Evolutionary conservation across 23 red algal genomes (phyloP).

Genomic region (Gracilaria gracilis): DNA sequence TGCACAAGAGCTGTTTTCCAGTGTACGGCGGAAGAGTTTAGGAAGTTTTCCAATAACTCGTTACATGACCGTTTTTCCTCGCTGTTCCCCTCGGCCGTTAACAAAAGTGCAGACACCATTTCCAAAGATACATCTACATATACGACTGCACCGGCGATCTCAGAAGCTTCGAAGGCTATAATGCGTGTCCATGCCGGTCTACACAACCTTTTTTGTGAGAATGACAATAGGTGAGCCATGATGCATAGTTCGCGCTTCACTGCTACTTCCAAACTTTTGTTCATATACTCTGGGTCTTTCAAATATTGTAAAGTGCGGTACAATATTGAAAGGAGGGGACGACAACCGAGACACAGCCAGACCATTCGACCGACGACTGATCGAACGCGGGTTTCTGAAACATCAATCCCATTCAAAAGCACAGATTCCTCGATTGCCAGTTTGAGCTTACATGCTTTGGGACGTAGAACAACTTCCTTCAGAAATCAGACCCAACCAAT

Average conservation of each 20-base stretch:
- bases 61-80: not conserved
- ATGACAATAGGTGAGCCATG: not conserved
- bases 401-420: not conserved
- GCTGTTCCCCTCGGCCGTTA: not conserved
- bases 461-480: not conserved
- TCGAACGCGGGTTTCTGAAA: not conserved
- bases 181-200: not conserved
- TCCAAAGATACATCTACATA: not conserved
- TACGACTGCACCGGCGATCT: conserved; percentile 21
- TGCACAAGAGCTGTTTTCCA: conserved; percentile 15
- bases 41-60: too few species aligned
- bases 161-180: conserved; percentile 39
- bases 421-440: not conserved
- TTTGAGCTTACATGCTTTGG: not conserved
- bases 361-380: not conserved
- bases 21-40: not conserved
- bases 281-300: not conserved
- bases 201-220: not conserved
- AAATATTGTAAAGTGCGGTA: conserved; percentile 8
- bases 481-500: conserved; percentile 38
- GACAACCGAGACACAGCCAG: not conserved
- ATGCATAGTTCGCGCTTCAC: conserved; percentile 6
- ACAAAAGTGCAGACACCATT: not conserved
- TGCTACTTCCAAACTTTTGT: not conserved
- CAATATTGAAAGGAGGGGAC: conserved; percentile 9